These are phyloP conservation scores for Aspergillus transmontanensis DNA, from an alignment of 2,329 filamentous ascomycete genomes.

Conservation along the genomic window DNA sequence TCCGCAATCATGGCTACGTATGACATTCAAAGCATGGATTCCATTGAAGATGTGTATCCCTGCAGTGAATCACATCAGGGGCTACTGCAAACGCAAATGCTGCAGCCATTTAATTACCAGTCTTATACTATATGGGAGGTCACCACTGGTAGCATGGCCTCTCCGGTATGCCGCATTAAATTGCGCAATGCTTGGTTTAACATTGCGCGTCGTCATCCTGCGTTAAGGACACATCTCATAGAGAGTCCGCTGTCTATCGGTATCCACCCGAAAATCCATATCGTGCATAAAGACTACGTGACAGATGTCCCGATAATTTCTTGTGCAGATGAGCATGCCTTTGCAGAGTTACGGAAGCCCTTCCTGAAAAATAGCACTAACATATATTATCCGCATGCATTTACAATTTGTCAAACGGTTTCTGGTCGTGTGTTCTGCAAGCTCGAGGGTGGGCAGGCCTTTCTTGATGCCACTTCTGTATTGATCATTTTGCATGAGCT, in stretches of 20 bases:
- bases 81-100: background rate
- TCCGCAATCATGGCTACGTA: background rate
- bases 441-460: slow-evolving; percentile 3
- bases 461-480: slow-evolving; percentile 3
- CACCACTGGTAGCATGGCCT: background rate
- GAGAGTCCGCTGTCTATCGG: background rate
- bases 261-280: background rate
- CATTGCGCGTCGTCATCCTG: background rate
- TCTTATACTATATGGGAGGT: slow-evolving; percentile 9
- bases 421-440: slow-evolving; percentile 1
- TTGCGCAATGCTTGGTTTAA: background rate
- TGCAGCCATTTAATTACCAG: background rate
- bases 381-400: background rate
- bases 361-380: background rate
- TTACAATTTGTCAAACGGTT: background rate
- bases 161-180: background rate
- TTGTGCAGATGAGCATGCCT: background rate
- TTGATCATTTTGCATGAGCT: slow-evolving; percentile 1
- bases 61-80: slow-evolving; percentile 1
- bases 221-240: background rate
- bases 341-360: background rate
- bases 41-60: slow-evolving; percentile 1
- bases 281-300: background rate
- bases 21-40: background rate
- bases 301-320: background rate